Base-by-base conservation (phyloP, 2,329 filamentous ascomycete species). In the Tolypocladium tundrense region DNA sequence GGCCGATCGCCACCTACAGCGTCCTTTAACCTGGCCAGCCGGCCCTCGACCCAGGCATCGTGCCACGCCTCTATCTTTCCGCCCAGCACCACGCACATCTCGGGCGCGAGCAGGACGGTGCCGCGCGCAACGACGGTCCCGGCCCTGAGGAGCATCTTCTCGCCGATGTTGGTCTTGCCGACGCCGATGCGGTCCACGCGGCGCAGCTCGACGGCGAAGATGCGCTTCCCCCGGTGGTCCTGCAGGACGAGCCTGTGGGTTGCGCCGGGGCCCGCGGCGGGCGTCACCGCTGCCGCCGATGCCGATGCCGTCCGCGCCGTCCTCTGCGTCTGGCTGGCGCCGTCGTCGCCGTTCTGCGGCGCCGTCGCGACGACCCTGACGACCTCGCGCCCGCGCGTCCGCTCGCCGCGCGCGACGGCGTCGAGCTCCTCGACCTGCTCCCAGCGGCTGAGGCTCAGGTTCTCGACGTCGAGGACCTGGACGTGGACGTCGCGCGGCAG, bases 61-160 rank as follows among this genome's bases (percentile, higher is more conserved):
- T 97, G 90, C 79, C 91, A 83, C 0, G 77, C 77, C 57, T 97
- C 91, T 51, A 97, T 81, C 74, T 90, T 95, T 0, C 94, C 94
- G 2, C 94, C 94, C n/a, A 97, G 72, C 2, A 96, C 68, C n/a
- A 82, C 79, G 57, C 85, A 86, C 58, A 72, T 84, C 2, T 75
- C 75, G 1, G 90, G 86, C 61, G 91, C 87, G 24, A 99, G 76
- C 71, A 97, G 74, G n/a, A 96, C 67, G 54, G 88, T 81, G 0
- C 91, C 94, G 58, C 93, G 80, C 6, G 88, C 84, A 3, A 95
- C 83, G 7, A 84, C 77, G 3, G 80, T 79, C 6, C 83, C 79
- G 61, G 84, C 78, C 63, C 78, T 84, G 54, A 99, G 71, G 45
- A 96, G 65, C 31, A 97, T 67, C 75, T 99, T 99, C 64, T 86